phyloP scores from a whole-genome alignment of 2,329 filamentous ascomycete genomes.

The Xylaria sp. region DNA sequence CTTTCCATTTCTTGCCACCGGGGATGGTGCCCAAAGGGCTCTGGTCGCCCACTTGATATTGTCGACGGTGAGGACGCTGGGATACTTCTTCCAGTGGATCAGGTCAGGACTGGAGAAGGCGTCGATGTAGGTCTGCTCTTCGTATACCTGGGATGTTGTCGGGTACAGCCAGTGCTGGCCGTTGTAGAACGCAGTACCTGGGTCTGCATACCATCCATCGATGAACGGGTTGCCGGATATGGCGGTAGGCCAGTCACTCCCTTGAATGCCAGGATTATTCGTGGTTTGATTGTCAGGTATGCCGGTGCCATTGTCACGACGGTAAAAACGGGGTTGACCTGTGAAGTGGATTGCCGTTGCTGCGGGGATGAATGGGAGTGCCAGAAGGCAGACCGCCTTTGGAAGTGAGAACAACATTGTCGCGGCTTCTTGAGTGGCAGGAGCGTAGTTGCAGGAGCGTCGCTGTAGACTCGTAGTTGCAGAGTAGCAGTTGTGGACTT shows the following conservation, averaged over 20 bases:
- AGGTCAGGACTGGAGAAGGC: conserved; percentile 47
- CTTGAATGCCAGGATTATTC: conserved; percentile 11
- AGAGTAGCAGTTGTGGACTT: too few relatives aligned
- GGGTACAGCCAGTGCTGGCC: conserved; percentile 45
- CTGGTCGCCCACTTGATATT: conserved; percentile 40
- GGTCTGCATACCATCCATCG: conserved; percentile 47
- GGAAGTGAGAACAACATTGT: too few relatives aligned
- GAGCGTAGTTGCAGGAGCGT: too few relatives aligned
- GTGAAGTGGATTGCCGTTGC: too few relatives aligned
- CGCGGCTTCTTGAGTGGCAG: too few relatives aligned
- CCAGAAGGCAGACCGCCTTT: too few relatives aligned
- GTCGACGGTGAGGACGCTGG: conserved; percentile 38
- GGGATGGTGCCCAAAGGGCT: conserved; percentile 45
- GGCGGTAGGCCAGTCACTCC: conserved; percentile 34
- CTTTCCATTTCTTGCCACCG: conserved; percentile 38
- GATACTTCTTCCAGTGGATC: conserved; percentile 44
- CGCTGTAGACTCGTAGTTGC: too few relatives aligned
- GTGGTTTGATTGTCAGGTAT: conserved; percentile 2
- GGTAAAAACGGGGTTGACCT: background rate
- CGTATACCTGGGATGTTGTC: conserved; percentile 41
- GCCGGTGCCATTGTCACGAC: conserved; percentile 12
- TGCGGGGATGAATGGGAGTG: too few relatives aligned
- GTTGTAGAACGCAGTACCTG: conserved; percentile 43
- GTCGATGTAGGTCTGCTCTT: conserved; percentile 45
- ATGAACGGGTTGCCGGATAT: conserved; percentile 45